phyloP scores from a whole-genome alignment of 768 basidiomycete genomes.

The Lentinula guzmanii region DNA sequence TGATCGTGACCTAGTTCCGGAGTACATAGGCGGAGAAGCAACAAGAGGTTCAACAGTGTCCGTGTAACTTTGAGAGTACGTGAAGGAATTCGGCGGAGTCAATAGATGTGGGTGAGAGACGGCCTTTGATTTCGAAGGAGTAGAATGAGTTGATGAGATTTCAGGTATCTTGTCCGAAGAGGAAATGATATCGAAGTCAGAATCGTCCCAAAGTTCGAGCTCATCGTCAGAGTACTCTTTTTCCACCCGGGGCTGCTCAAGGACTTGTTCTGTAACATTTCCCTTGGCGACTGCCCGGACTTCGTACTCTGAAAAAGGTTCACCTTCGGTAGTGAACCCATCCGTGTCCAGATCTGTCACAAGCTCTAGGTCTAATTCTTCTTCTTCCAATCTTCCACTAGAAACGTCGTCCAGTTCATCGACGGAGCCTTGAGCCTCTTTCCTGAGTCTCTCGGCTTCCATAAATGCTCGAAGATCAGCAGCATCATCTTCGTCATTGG shows the following conservation, averaged over 20 bases:
- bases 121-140: slow-evolving; percentile 5
- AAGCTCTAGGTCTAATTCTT: not conserved
- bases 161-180: not conserved
- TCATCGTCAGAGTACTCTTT: slow-evolving; percentile 22
- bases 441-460: slow-evolving; percentile 52
- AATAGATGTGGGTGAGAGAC: slow-evolving; percentile 25
- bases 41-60: not conserved
- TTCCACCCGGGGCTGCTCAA: not conserved
- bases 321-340: slow-evolving; percentile 1
- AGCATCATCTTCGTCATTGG: slow-evolving; percentile 41
- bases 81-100: slow-evolving; percentile 35
- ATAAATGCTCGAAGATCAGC: slow-evolving; percentile 63
- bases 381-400: slow-evolving; percentile 9
- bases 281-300: not conserved
- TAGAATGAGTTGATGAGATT: not conserved
- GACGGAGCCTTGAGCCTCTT: slow-evolving; percentile 40
- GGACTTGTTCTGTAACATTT: not conserved
- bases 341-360: slow-evolving; percentile 1
- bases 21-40: slow-evolving; percentile 13
- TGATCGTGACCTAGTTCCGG: slow-evolving; percentile 1
- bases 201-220: slow-evolving; percentile 32
- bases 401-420: slow-evolving; percentile 31
- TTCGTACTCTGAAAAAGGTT: not conserved
- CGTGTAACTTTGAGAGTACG: slow-evolving; percentile 15
- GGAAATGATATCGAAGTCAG: slow-evolving; percentile 35